Conservation (phyloP, 2,329 filamentous ascomycete genomes). For the Fusarium floridanum region DNA sequence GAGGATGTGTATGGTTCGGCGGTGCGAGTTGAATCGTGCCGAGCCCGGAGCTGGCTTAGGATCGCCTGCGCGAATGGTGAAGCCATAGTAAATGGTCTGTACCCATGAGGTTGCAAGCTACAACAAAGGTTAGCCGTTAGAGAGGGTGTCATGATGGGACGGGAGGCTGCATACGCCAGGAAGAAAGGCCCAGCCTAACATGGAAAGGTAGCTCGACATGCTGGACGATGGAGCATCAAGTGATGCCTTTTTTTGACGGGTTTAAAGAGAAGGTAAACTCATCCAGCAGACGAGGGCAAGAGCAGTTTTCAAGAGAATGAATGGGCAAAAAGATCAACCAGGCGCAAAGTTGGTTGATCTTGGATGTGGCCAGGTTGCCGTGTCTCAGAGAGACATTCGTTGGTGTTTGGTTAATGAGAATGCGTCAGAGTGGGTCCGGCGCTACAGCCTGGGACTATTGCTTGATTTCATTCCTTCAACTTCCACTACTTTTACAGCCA, state of each 20-base stretch:
- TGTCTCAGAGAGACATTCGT: slow-evolving; percentile 29
- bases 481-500: background rate
- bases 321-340: background rate
- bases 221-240: slow-evolving; percentile 40
- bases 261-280: background rate
- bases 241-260: slow-evolving; percentile 1
- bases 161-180: slow-evolving; percentile 60
- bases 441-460: background rate
- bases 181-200: slow-evolving; percentile 70
- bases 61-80: slow-evolving; percentile 91
- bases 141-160: slow-evolving; percentile 6
- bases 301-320: background rate
- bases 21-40: slow-evolving; percentile 78
- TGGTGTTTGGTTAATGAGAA: slow-evolving; percentile 32
- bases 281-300: slow-evolving; percentile 1
- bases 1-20: slow-evolving; percentile 84
- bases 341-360: slow-evolving; percentile 12
- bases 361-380: slow-evolving; percentile 40
- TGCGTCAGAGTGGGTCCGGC: slow-evolving; percentile 46
- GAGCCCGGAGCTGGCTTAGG: slow-evolving; percentile 79
- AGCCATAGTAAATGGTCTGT: slow-evolving; percentile 85
- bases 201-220: slow-evolving; percentile 67
- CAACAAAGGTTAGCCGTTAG: slow-evolving; percentile 30
- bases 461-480: background rate
- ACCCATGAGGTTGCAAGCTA: slow-evolving; percentile 83